Conservation (phyloP, 2,329 filamentous ascomycete genomes). For the Alternaria brassicae region DNA sequence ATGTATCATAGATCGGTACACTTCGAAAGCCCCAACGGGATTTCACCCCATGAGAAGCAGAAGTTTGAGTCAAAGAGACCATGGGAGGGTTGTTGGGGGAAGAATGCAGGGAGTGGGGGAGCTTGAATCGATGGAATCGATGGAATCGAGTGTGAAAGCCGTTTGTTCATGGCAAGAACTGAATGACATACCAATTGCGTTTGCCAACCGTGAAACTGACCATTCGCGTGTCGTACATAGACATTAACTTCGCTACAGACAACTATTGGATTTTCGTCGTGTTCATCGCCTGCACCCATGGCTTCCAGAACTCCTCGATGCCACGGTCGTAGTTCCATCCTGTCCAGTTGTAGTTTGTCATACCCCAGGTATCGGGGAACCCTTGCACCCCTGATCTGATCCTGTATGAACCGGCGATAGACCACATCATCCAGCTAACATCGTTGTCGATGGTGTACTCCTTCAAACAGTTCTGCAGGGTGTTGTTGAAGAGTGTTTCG, state of each 20-base stretch:
- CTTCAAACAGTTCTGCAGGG: conserved; percentile 57
- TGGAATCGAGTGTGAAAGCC: background rate
- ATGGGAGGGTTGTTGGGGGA: background rate
- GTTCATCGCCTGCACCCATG: conserved; percentile 57
- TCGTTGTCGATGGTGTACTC: conserved; percentile 55
- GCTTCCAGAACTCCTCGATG: conserved; percentile 60
- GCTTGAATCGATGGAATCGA: background rate
- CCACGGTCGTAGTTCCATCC: conserved; percentile 57
- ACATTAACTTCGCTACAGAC: background rate
- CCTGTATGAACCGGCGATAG: conserved; percentile 58
- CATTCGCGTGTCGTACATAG: background rate
- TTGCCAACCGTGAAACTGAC: background rate
- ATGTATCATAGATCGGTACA: background rate
- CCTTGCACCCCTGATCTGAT: conserved; percentile 56
- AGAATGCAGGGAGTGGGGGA: background rate
- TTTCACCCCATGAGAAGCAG: background rate
- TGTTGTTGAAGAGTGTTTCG: conserved; percentile 52
- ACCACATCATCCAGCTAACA: conserved; percentile 61
- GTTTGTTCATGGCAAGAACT: background rate
- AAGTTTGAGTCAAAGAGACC: background rate
- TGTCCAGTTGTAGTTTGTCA: conserved; percentile 57
- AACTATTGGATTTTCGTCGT: conserved; percentile 21
- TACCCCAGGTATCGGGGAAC: conserved; percentile 58
- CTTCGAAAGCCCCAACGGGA: background rate
- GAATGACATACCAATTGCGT: background rate